Percentiles rank a stretch among this genome's conserved stretches.
These are phyloP conservation scores for Kodamaea fungicola DNA, from an alignment of 1,139 yeast species.

Conservation along the genomic window DNA sequence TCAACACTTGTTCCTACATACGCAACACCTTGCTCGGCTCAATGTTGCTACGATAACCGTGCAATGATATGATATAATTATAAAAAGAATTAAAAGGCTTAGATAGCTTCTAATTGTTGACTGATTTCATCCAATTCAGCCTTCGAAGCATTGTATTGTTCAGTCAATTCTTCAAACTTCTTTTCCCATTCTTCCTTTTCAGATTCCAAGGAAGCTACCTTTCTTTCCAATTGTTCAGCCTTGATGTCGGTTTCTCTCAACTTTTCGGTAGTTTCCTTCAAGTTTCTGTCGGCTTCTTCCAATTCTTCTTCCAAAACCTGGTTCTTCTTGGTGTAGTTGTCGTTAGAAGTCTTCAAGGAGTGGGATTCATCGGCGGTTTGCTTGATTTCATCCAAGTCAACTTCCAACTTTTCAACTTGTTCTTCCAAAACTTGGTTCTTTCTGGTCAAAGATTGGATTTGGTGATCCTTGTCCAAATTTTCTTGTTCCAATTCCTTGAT, in stretches of 20 bases:
- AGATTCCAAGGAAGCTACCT: slow-evolving; percentile 84
- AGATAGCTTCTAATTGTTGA: slow-evolving; percentile 87
- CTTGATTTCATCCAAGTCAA: slow-evolving; percentile 75
- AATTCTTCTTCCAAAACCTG: slow-evolving; percentile 90
- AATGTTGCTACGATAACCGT: not conserved
- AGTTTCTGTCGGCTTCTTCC: slow-evolving; percentile 87
- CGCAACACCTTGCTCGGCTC: too few species aligned
- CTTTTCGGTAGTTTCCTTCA: slow-evolving; percentile 91
- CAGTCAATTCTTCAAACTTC: slow-evolving; percentile 85
- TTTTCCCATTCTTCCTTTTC: slow-evolving; percentile 92
- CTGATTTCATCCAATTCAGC: slow-evolving; percentile 92
- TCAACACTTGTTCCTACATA: not conserved
- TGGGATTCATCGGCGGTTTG: slow-evolving; percentile 91
- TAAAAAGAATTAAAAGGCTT: slow-evolving; percentile 17
- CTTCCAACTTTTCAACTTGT: slow-evolving; percentile 86
- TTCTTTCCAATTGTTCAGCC: slow-evolving; percentile 95
- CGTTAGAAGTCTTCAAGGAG: slow-evolving; percentile 84
- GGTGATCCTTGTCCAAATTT: slow-evolving; percentile 87
- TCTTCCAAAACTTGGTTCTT: slow-evolving; percentile 89
- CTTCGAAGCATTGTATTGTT: slow-evolving; percentile 77
- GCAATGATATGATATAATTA: not conserved
- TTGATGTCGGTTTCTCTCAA: slow-evolving; percentile 94
- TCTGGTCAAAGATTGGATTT: slow-evolving; percentile 87
- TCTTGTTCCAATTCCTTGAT: slow-evolving; percentile 92
- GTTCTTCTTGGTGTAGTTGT: slow-evolving; percentile 87